Evolutionary conservation across 1,139 yeast species (phyloP).

Genomic region (Sugiyamaella pinicola): DNA sequence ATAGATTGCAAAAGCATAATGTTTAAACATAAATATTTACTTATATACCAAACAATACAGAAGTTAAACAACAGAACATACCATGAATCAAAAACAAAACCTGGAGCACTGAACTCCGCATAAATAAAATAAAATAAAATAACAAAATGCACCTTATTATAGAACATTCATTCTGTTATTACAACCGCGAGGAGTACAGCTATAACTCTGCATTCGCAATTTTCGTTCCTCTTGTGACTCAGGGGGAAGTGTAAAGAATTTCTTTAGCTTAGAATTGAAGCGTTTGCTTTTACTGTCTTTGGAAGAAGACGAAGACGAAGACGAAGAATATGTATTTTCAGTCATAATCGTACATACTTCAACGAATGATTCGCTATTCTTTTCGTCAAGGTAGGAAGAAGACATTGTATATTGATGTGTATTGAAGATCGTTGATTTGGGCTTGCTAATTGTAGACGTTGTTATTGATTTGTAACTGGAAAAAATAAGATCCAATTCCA

Average conservation of each 20-base stretch:
- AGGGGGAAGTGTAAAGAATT: constrained; percentile 12
- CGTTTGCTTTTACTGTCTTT: background rate
- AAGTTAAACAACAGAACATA: no score
- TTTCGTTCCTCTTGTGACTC: constrained; percentile 10
- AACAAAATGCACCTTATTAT: background rate
- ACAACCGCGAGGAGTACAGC: background rate
- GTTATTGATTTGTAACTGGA: background rate
- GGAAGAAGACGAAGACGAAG: background rate
- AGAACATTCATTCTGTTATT: constrained; percentile 9
- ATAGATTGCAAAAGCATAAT: background rate
- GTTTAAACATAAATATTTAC: background rate
- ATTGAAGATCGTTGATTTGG: background rate
- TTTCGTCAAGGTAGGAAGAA: background rate
- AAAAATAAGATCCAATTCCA: background rate
- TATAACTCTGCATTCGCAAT: background rate
- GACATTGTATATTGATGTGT: background rate
- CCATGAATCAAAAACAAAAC: constrained; percentile 1
- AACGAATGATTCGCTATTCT: background rate
- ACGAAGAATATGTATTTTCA: background rate
- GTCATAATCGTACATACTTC: constrained; percentile 14
- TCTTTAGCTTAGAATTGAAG: constrained; percentile 4
- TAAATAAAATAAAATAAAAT: background rate
- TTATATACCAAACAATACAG: background rate
- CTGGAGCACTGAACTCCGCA: background rate
- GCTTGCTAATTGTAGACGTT: no score